A percentile compares a stretch with the other conserved stretches of the same genome.
Evolutionary conservation across 179 eudicot species (phyloP).

Genomic region (Silene noctiflora): DNA sequence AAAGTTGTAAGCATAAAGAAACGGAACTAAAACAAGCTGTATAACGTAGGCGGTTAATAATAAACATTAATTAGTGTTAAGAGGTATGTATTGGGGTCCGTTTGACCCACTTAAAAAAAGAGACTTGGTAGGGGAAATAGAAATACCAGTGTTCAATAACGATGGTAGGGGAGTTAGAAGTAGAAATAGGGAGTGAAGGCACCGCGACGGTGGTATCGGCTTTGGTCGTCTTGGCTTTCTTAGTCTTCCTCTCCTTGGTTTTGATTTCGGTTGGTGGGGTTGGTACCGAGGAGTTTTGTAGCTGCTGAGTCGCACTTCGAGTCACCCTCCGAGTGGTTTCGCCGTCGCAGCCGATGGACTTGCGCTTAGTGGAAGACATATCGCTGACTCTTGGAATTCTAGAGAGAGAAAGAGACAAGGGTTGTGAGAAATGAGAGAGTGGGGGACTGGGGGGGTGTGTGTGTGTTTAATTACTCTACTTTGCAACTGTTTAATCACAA

Average conservation of each 20-base stretch:
- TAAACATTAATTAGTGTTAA: no score
- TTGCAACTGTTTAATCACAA: no score
- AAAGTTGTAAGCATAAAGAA: no score
- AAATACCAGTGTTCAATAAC: constrained; percentile 25
- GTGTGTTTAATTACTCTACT: neutral
- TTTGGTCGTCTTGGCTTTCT: neutral
- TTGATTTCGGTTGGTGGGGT: neutral
- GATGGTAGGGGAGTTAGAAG: neutral
- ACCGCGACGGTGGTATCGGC: neutral
- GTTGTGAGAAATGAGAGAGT: neutral
- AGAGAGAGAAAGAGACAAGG: constrained; percentile 9
- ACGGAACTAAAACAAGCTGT: no score
- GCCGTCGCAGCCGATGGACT: neutral
- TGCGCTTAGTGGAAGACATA: constrained; percentile 11
- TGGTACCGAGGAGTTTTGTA: neutral
- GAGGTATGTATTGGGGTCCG: no score
- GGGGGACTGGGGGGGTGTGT: neutral
- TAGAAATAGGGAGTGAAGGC: no score
- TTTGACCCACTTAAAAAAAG: no score
- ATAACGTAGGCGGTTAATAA: no score
- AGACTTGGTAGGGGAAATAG: no score
- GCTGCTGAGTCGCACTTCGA: constrained; percentile 8
- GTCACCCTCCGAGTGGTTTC: constrained; percentile 16
- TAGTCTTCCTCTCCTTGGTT: no score
- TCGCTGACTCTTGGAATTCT: neutral